Base-by-base conservation (phyloP, 2,329 filamentous ascomycete genomes). In the Pseudocercospora fijiensis region DNA sequence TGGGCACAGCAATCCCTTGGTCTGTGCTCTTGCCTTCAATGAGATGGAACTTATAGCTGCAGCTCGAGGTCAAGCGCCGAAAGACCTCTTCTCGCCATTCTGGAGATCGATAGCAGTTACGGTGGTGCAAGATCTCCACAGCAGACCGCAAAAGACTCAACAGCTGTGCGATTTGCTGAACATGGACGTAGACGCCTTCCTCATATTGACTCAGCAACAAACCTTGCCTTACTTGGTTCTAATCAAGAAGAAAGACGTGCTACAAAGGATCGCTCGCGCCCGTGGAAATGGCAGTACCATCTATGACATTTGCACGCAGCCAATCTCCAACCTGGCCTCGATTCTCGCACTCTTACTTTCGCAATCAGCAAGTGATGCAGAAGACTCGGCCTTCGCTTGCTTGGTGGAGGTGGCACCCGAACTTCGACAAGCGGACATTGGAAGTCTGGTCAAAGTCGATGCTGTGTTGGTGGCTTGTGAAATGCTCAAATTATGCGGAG, bases 151-250 rank as follows among this genome's bases (percentile, higher is more conserved):
- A 71, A 90, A 93, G 73, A 89, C 88, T 53, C 87, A 90, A 61
- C 84, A 90, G 51, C 83, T 98, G 56, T 91, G 92, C 24, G 92
- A 96, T 67, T 78, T 98, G 28, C 82, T 97, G 41, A 87, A 88
- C 58, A 88, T 92, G 72, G 89, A 86, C 43, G 84, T 96, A 8
- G 83, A 87, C 49, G 87, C 90, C 58, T 87, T 98, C 51, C 82
- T 97, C 9, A 78, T 89, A 13, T 78, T 89, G 18, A 90, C 94
- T 8, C 92, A 97, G 75, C 83, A 86, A 13, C 86, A 95, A 70
- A 93, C 93, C 7, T 77, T 99, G 8, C 95, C 96, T 1, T 92
- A 91, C 78, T 83, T 99, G 18, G 90, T 99, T 2, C 80, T 96
- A 43, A 88, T 86, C 47, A 90, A 89, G 73, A 89, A 89, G 71